Conservation (phyloP, 2,329 filamentous ascomycete genomes). For the Alternaria dauci region DNA sequence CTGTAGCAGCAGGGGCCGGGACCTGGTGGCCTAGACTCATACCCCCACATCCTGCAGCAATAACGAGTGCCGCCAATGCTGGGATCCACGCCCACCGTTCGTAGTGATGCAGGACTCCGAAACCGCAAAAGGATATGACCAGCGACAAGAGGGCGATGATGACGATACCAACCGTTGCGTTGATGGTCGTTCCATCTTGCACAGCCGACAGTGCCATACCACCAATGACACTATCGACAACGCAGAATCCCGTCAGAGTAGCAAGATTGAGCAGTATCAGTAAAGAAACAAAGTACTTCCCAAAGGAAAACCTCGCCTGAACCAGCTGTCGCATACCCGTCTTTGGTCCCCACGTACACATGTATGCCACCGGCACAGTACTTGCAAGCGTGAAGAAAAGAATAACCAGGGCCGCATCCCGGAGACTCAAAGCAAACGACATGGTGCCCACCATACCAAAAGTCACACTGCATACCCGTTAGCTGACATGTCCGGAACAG, state of each 20-base stretch:
- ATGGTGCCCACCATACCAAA: constrained; percentile 70
- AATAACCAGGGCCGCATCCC: constrained; percentile 67
- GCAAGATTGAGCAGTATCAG: constrained; percentile 69
- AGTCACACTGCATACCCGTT: constrained; percentile 56
- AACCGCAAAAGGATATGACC: constrained; percentile 70
- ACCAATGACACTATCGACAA: constrained; percentile 68
- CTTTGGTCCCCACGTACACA: constrained; percentile 66
- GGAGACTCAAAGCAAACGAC: constrained; percentile 63
- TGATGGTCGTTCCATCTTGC: constrained; percentile 52
- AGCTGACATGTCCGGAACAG: neutral
- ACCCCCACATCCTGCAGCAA: constrained; percentile 64
- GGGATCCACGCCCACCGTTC: constrained; percentile 67
- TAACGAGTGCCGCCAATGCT: constrained; percentile 63
- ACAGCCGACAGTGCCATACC: constrained; percentile 58
- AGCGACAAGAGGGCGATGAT: constrained; percentile 66
- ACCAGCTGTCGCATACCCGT: constrained; percentile 73
- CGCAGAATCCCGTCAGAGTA: constrained; percentile 69
- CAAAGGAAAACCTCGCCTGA: constrained; percentile 69
- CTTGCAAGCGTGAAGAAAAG: constrained; percentile 69
- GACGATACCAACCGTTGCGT: constrained; percentile 66
- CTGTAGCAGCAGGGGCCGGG: constrained; percentile 53
- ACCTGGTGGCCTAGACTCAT: constrained; percentile 60
- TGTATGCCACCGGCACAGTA: constrained; percentile 63
- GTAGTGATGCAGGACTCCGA: constrained; percentile 63
- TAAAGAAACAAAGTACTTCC: constrained; percentile 64